Evolutionary conservation across 139 green algal species (phyloP), one percentile per base, ranked within the genome.

Genomic region (Limnomonas spitsbergensis): DNA sequence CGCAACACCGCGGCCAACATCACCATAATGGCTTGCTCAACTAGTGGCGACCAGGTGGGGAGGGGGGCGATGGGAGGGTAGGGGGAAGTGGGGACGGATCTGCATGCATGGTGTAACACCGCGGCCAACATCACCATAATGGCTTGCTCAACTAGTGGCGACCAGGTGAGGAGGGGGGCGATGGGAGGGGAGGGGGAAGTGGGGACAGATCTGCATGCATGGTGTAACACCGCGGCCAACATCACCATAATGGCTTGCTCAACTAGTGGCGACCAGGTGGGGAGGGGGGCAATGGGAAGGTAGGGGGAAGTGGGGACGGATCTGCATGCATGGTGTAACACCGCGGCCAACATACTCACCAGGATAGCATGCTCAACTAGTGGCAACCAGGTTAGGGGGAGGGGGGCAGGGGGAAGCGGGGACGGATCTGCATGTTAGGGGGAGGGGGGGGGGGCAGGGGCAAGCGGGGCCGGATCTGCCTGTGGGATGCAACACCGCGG

Each of bases 31-130:
- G 79, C 75, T 26, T 75, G 67, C 38, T 79, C 78, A 2, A 40
- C 36, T 2, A 84, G 81, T 0, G 68, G 78, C n/a, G 52, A 74
- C 34, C 34, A 69, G 56, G 3, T 76, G 24, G 6, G 42, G n/a
- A n/a, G n/a, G n/a, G n/a, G n/a, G n/a, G n/a, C n/a, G n/a, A n/a
- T n/a, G n/a, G n/a, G n/a, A n/a, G n/a, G n/a, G n/a, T n/a, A n/a
- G n/a, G n/a, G n/a, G n/a, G n/a, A n/a, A n/a, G n/a, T n/a, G n/a
- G n/a, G n/a, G n/a, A n/a, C n/a, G n/a, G n/a, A 87, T 3, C n/a
- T 79, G 14, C 76, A 83, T 42, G 52, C 70, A 26, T 35, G 69
- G 34, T 75, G 79, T 31, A 87, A 84, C 75, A 84, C 82, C n/a
- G 1, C 70, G 2, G 39, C 69, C 6, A 38, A 35, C 4, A 69